Base-by-base conservation (phyloP, 139 green algal genomes). In the Diplosphaera chodatii region DNA sequence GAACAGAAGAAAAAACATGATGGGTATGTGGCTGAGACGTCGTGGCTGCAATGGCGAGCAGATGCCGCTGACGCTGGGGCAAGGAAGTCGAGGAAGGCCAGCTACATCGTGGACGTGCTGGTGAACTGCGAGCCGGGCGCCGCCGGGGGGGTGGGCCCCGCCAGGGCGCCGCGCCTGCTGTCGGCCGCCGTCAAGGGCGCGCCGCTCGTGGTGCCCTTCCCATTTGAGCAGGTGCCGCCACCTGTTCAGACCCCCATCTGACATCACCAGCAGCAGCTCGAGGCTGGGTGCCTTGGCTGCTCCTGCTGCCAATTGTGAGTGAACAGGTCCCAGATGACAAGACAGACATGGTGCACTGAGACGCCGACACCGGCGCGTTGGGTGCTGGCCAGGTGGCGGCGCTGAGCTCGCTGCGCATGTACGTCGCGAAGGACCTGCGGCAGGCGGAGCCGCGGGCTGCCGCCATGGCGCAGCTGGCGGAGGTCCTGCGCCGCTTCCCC, bases 71-170 rank as follows among this genome's bases (percentile, higher is more conserved):
- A 59, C 56, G 48, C 64, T 2, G 72, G 40, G n/a, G 65, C 30
- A 40, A 65, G 67, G 6, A 30, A 29, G 15, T n/a, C 33, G 15
- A 63, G 16, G 48, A 59, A 33, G 33, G 67, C 59, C 29, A 4
- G 25, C 13, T 94, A 89, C 78, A 74, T 92, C 1, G 82, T 96
- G n/a, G 89, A 96, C 59, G 83, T 94, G 68, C 83, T 96, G 33
- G 76, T 89, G 32, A 89, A 87, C 67, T 84, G 70, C 69, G 48
- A 40, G 15, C 33, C 27, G 10, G 68, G 28, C 41, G 5, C 48
- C 4, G 48, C 48, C 48, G 48, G 13, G 2, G 59, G 59, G 4
- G 27, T 65, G 3, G 59, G 59, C 59, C 28, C 28, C 5, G 59
- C 28, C 68, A 75, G 68, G 68, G 62, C 40, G 22, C 25, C 48